Percentiles rank a stretch among this genome's conserved stretches.
phyloP scores from a whole-genome alignment of 73 alveolate species.

The Stentor coeruleus region DNA sequence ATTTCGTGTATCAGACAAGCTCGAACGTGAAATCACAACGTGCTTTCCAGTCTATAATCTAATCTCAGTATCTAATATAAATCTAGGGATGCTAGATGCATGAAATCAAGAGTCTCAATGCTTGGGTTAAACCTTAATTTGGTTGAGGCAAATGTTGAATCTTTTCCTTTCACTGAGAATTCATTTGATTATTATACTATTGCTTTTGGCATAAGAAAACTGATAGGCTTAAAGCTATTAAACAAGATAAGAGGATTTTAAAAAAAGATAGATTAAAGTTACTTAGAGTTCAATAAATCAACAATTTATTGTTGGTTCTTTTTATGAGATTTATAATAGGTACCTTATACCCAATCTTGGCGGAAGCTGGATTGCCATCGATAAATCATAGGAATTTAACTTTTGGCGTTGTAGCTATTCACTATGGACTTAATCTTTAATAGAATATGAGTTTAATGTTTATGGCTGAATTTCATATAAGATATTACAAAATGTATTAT shows the following conservation, averaged over 20 bases:
- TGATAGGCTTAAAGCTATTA: slow-evolving; percentile 70
- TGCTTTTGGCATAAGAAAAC: slow-evolving; percentile 74
- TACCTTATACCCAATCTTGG: slow-evolving; percentile 53
- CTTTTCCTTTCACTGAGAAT: slow-evolving; percentile 56
- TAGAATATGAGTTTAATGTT: not conserved
- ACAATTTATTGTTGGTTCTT: slow-evolving; percentile 48
- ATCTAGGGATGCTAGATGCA: slow-evolving; percentile 75
- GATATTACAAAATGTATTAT: too few species aligned
- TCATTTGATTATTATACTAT: slow-evolving; percentile 75
- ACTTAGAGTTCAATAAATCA: slow-evolving; percentile 74
- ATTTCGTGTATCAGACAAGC: slow-evolving; percentile 65
- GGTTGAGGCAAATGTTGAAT: slow-evolving; percentile 81
- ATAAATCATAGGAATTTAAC: slow-evolving; percentile 54
- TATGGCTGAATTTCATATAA: too few species aligned
- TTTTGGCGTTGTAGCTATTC: slow-evolving; percentile 72
- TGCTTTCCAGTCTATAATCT: slow-evolving; percentile 21
- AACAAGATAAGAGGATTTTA: slow-evolving; percentile 74
- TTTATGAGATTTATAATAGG: slow-evolving; percentile 52
- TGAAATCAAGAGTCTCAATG: slow-evolving; percentile 75
- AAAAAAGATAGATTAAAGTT: slow-evolving; percentile 78
- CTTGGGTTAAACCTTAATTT: slow-evolving; percentile 57
- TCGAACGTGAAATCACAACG: slow-evolving; percentile 42
- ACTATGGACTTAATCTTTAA: slow-evolving; percentile 55
- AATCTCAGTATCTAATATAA: slow-evolving; percentile 78
- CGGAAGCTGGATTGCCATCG: slow-evolving; percentile 54